Base-by-base conservation (phyloP, 2,329 filamentous ascomycete species). In the Parascedosporium putredinis region DNA sequence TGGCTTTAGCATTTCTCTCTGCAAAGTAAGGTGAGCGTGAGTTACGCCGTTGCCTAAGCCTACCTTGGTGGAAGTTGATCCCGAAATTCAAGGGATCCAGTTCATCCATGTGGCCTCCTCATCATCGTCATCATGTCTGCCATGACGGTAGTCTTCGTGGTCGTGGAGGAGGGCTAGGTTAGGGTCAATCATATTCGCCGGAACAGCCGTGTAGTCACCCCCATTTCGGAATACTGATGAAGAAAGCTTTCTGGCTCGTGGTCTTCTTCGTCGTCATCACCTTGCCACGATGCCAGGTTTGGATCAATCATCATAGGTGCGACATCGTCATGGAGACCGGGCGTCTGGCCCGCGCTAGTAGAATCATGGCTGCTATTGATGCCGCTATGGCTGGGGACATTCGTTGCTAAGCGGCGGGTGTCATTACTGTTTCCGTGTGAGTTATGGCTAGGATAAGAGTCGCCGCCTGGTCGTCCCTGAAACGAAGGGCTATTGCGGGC, bases 1-100 rank as follows among this genome's bases (percentile, higher is more conserved):
- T n/a, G 29, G 8, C 55, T 23, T 47, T 51, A 38, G 53, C 47
- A 14, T 57, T 52, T 23, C 48, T 14, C 43, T 52, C 24, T 3
- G 52, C 31, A 50, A 69, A 69, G 53, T 63, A 69, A 20, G 61
- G 67, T 2, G 66, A 68, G 36, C 47, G 14, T n/a, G 45, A 49
- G 47, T 24, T 24, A 14, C 18, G 38, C 20, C 20, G 38, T 42
- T 38, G 47, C 47, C 40, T 49, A 22, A 42, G 36, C 47, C 25
- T 38, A 27, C 47, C 47, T 49, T 43, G 47, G 25, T 18, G 24
- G 47, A 38, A 38, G 22, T 42, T 49, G n/a, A 22, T 49, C n/a
- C 27, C 33, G 33, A 42, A 38, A 31, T 49, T 24, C 47, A 23
- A 34, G 40, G 31, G 31, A 25, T 48, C 46, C 34, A 48, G 40